phyloP scores from a whole-genome alignment of 257 asterid species.

The Nicotiana sylvestris region DNA sequence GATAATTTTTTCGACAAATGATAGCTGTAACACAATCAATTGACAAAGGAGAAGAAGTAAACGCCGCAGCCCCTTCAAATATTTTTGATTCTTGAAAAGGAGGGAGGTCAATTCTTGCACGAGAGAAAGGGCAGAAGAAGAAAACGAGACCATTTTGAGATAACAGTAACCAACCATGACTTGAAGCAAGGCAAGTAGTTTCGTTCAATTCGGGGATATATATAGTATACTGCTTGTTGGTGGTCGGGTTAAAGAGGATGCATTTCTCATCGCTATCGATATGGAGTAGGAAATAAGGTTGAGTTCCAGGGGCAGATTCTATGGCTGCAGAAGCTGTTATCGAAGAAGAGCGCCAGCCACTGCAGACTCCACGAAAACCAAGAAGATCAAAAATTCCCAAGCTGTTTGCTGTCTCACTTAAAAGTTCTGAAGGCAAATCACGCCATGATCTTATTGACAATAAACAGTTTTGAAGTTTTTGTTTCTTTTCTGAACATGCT shows the following conservation, averaged over 20 bases:
- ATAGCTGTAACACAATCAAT: slow-evolving; percentile 13
- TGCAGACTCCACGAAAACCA: slow-evolving; percentile 27
- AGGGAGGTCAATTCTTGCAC: slow-evolving; percentile 23
- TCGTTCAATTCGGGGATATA: slow-evolving; percentile 26
- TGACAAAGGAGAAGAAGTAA: slow-evolving; percentile 26
- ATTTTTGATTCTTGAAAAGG: slow-evolving; percentile 17
- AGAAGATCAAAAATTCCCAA: slow-evolving; percentile 22
- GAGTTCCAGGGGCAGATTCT: slow-evolving; percentile 8
- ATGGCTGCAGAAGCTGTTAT: slow-evolving; percentile 14
- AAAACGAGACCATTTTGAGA: slow-evolving; percentile 20
- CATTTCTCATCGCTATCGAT: not conserved
- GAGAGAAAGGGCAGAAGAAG: slow-evolving; percentile 38
- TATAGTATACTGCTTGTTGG: not conserved
- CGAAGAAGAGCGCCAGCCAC: slow-evolving; percentile 27
- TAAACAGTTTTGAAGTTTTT: too few species aligned
- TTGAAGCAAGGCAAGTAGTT: slow-evolving; percentile 28
- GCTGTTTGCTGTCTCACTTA: slow-evolving; percentile 11
- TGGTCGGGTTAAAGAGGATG: slow-evolving; percentile 6
- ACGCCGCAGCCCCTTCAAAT: slow-evolving; percentile 15
- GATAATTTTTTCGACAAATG: not conserved
- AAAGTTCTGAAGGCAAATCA: slow-evolving; percentile 28
- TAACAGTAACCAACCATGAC: slow-evolving; percentile 29
- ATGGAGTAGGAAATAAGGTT: slow-evolving; percentile 15
- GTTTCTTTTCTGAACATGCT: too few species aligned
- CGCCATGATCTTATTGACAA: slow-evolving; percentile 13